Evolutionary conservation across 345 rosid genomes (phyloP), one percentile per base, ranked within the genome.

Genomic region (Linum usitatissimum): DNA sequence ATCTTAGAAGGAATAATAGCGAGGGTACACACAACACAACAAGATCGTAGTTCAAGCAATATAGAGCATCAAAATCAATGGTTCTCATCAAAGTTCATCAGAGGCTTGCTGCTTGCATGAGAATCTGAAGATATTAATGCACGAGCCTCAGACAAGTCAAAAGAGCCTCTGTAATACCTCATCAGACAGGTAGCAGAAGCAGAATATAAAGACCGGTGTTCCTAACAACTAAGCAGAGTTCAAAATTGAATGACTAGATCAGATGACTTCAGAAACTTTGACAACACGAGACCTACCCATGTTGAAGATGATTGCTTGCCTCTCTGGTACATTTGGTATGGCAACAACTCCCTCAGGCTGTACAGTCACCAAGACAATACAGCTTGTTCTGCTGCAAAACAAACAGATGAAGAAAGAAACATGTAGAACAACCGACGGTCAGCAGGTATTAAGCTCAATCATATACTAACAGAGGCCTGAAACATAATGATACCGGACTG

Each of bases 321-420:
- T 72, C 71, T 93, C 94, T 20, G 69, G 60, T 14, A 77, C 68
- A 53, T 83, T 64, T 23, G 76, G 84, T 54, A 81, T 80, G 60
- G 94, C 96, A 57, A 90, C 96, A 61, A 93, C 64, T 21, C 94
- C 91, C 75, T 87, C 91, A 13, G 97, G 86, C 68, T 92, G 88
- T 69, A 87, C 97, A 1, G 79, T 75, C 68, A 84, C 88, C 76
- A 81, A 60, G 56, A 89, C 81, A 53, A 53, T 64, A 64, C 57
- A 79, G 61, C 60, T 84, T 81, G 0, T 69, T 82, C 97, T 85
- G 77, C 53, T 45, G 67, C 38, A 34, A 34, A 34, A 4, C 38
- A 34, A n/a, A 64, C 70, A 59, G 53, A 39, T 20, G 5, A 34
- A 34, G 38, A 34, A 34, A 28, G 23, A 54, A 59, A 38, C 65